Base-by-base conservation (phyloP, 805 yeast species). In the Wickerhamiella bombiphila region DNA sequence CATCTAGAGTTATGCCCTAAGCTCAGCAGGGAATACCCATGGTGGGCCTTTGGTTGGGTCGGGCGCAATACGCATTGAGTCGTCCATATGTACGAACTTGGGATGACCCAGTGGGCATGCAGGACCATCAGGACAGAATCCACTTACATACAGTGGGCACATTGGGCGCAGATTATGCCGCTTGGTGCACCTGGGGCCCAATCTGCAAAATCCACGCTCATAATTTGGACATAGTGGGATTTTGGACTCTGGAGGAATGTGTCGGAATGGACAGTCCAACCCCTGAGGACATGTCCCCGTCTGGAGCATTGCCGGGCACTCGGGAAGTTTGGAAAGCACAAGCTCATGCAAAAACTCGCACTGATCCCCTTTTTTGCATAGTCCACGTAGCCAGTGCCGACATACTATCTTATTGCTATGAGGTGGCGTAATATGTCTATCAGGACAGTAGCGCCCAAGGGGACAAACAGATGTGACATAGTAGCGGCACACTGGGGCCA, bases 281-380 rank as follows among this genome's bases (percentile, higher is more conserved):
- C 85, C 71, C 56, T 85, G 95, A 4, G 93, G 79, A 57, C 98
- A 88, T 34, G 40, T 46, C 11, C 63, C 66, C 47, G 73, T 74
- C 55, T 82, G 76, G 32, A 83, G 68, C 57, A 72, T 88, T 57
- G 82, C 81, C 18, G 83, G 70, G 57, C 99, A 91, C 57, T 91
- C 98, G 3, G 97, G 97, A 93, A 91, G 88, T 59, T 81, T 83
- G 42, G 93, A 68, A 49, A 91, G 61, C 53, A 91, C 88, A 54
- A 86, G 86, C 55, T 91, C 99, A 59, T 91, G 99, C 32, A 91
- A 61, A 52, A 82, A 91, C 63, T 91, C 99, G 59, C 99, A 91
- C 47, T 81, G 82, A 49, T 85, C 94, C 36, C 93, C 93, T 64
- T 88, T 88, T 61, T 91, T 91, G 60, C 99, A 91, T 25, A 91